phyloP scores from a whole-genome alignment of 2,329 filamentous ascomycete species.

The Ophiostoma pallidulum region DNA sequence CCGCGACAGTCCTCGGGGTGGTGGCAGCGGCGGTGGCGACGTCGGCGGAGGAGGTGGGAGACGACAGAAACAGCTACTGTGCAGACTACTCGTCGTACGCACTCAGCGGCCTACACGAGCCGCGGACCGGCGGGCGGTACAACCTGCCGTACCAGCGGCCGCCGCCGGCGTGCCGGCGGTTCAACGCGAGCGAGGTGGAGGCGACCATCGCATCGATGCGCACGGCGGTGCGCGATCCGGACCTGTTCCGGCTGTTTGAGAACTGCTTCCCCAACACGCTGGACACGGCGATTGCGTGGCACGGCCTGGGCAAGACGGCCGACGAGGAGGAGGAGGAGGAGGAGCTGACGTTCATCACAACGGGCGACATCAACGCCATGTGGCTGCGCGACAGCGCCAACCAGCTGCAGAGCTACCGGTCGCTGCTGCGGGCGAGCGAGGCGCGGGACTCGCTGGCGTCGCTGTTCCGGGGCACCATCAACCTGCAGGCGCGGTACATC shows the following conservation, averaged over 20 bases:
- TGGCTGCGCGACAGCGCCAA: constrained; percentile 71
- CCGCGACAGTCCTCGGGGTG: background rate
- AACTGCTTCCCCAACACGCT: constrained; percentile 69
- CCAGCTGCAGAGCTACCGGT: constrained; percentile 54
- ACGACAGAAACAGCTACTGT: constrained; percentile 18
- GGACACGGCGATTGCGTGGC: constrained; percentile 16
- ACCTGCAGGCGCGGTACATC: constrained; percentile 54
- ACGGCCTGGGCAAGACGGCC: constrained; percentile 38
- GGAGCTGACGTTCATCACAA: constrained; percentile 59
- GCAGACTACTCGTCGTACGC: constrained; percentile 25
- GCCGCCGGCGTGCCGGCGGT: constrained; percentile 58
- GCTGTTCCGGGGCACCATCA: constrained; percentile 54
- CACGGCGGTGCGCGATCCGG: constrained; percentile 29
- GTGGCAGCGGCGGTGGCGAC: background rate
- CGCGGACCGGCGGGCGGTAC: constrained; percentile 23
- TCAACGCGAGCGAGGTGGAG: constrained; percentile 61
- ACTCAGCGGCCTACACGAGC: constrained; percentile 21
- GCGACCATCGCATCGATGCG: constrained; percentile 45
- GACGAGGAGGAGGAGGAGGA: constrained; percentile 54
- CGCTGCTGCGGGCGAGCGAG: constrained; percentile 40
- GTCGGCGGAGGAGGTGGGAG: too few species aligned
- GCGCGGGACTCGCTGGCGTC: constrained; percentile 47
- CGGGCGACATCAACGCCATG: constrained; percentile 42
- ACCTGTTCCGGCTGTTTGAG: constrained; percentile 65
- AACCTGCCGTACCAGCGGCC: constrained; percentile 41